Evolutionary conservation across 108 stramenopile genomes (phyloP), one percentile per base, ranked within the genome.

Genomic region (Skeletonema menzelii): DNA sequence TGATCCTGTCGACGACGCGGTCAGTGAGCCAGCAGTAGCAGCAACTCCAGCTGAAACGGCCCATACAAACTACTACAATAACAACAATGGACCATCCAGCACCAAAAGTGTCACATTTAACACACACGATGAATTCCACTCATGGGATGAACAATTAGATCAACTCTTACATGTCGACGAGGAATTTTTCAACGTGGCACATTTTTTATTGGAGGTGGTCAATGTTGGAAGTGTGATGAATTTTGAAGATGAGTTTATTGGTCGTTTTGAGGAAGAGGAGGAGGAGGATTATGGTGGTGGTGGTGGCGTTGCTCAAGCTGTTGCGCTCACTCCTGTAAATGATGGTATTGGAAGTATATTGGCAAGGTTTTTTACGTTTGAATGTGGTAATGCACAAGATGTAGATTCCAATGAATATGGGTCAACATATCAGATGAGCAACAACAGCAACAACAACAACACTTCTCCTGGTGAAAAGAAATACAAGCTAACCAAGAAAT

Each of bases 81-180:
- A 28, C 57, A 40, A 30, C 37, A 42, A 24, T 35, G 34, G 31
- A 26, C 42, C 63, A 27, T 30, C 46, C 49, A 28, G 46, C 37
- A 63, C 66, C 10, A 53, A 35, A 27, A 53, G 68, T 44, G 75
- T 76, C 1, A 60, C 68, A 53, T 76, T 76, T 22, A 17, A 59
- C 1, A 76, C 75, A 19, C 75, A 67, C 53, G 75, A 76, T 64
- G 35, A 76, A 69, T 56, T 69, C 8, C 68, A 69, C 63, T 68
- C 69, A 69, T 76, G 67, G 67, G 75, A 76, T 28, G 68, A 69
- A 69, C 68, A 76, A 69, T 20, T 76, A 8, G 75, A 76, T 40
- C n/a, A 37, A 64, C 44, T 76, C 10, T 56, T 63, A 38, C 40
- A 76, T 47, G 75, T 76, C 46, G 62, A 76, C 35, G 75, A 76